phyloP scores from a whole-genome alignment of 1,284 basidiomycete genomes.

The Pyrrhoderma noxium region DNA sequence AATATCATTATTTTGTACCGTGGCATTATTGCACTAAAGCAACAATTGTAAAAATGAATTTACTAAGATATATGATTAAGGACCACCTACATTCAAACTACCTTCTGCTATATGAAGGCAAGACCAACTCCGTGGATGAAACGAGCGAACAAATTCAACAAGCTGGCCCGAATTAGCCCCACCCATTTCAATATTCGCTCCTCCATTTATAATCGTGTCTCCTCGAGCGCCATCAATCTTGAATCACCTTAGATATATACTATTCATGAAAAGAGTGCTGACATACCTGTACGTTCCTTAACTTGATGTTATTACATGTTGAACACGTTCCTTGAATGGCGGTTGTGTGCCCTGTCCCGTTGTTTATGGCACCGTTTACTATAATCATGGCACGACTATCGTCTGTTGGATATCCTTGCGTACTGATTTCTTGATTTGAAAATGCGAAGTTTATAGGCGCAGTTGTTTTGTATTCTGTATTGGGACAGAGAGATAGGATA shows the following conservation, averaged over 20 bases:
- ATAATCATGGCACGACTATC: conserved; percentile 44
- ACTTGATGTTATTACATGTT: conserved; percentile 48
- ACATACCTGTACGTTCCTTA: conserved; percentile 65
- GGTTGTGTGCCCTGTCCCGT: conserved; percentile 58
- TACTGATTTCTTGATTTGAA: conserved; percentile 71
- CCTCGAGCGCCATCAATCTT: conserved; percentile 63
- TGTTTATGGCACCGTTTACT: conserved; percentile 46
- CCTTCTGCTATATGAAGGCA: conserved; percentile 69
- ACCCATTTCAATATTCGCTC: conserved; percentile 74
- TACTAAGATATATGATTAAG: background rate
- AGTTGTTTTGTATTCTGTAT: conserved; percentile 52
- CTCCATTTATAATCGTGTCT: conserved; percentile 48
- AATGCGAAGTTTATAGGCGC: conserved; percentile 59
- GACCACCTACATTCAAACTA: conserved; percentile 31
- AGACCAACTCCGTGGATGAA: conserved; percentile 67
- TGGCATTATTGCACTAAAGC: conserved; percentile 47
- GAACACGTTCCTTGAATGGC: conserved; percentile 60
- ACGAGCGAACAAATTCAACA: conserved; percentile 64
- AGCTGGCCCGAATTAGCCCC: conserved; percentile 60
- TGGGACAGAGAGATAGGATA: conserved; percentile 57
- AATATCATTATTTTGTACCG: conserved; percentile 61
- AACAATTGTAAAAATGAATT: background rate
- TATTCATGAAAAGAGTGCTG: background rate
- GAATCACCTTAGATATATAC: background rate
- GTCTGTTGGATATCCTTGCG: conserved; percentile 63